phyloP scores from a whole-genome alignment of 2,329 filamentous ascomycete genomes.

The Nectriaceae sp. region DNA sequence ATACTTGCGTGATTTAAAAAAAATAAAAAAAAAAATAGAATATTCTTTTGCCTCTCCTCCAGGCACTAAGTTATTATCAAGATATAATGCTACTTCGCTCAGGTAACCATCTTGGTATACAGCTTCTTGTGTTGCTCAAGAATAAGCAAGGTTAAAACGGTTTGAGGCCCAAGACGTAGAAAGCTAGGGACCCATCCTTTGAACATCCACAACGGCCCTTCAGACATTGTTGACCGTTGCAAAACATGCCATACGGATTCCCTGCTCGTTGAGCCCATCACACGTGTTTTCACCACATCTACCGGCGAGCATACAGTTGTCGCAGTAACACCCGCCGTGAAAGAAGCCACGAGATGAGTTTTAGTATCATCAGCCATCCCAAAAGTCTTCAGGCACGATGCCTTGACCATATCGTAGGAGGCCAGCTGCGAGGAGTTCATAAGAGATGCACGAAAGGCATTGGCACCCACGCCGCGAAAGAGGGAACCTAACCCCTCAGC shows the following conservation, averaged over 20 bases:
- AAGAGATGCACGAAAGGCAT: slow-evolving; percentile 2
- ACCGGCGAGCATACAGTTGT: slow-evolving; percentile 3
- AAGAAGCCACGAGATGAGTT: slow-evolving; percentile 2
- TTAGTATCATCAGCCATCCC: not conserved
- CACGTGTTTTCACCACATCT: slow-evolving; percentile 4
- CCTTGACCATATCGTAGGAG: slow-evolving; percentile 6
- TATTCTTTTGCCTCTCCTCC: too few species aligned
- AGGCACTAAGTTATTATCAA: too few species aligned
- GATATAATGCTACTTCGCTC: too few species aligned
- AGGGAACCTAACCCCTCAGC: not conserved
- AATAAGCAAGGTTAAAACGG: too few species aligned
- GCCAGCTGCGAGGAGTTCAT: slow-evolving; percentile 9
- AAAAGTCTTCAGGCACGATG: not conserved
- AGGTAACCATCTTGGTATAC: too few species aligned
- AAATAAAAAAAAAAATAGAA: too few species aligned
- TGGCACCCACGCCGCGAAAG: not conserved
- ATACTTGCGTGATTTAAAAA: too few species aligned
- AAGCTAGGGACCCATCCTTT: slow-evolving; percentile 7
- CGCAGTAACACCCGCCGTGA: not conserved
- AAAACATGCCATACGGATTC: not conserved
- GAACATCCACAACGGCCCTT: not conserved
- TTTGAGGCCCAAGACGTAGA: slow-evolving; percentile 5
- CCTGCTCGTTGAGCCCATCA: not conserved
- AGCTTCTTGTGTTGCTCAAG: too few species aligned
- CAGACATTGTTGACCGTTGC: not conserved